Evolutionary conservation across 148 eudicot species (phyloP), one percentile per base, ranked within the genome.

Genomic region (Diospyros lotus): DNA sequence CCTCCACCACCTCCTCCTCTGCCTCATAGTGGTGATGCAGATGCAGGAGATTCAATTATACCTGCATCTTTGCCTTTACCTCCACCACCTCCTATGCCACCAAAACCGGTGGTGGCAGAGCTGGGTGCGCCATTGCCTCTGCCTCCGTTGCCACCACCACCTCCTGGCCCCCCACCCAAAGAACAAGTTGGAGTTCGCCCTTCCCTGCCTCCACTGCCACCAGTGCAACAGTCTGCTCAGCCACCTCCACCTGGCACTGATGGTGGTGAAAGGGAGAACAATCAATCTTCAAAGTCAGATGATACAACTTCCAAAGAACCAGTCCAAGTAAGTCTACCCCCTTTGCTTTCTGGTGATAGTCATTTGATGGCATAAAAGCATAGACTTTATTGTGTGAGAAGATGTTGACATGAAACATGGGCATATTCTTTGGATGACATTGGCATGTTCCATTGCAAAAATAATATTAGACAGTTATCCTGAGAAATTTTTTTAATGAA

Each of bases 61-160:
- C 92, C 94, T 72, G 82, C 84, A 64, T 87, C 93, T 73, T 78
- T 90, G 75, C 92, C 93, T 81, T 74, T 89, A 77, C 98, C 93
- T 14, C 96, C 96, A 18, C 94, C 92, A 64, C 96, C 98, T 52
- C 91, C 93, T 46, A 82, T 89, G 88, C 96, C 98, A 38, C 89
- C 89, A 53, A 86, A 79, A 68, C 92, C 87, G 58, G 77, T 86
- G 45, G 79, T 80, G 69, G 28, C 87, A 73, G 88, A 89, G 68
- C 48, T 83, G 83, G 87, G 81, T 44, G 13, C 88, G 52, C 72
- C 87, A 45, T 82, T 91, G 81, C 95, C 92, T 40, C 84, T 81
- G 8, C 88, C 84, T 58, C 89, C 91, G 42, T 80, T 84, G 61
- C 87, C 86, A 5, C 90, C 91, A 4, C 89, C 97, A 58, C 95